A percentile compares a stretch with the other conserved stretches of the same genome.
Conservation (phyloP, 2,329 filamentous ascomycete genomes). For the Neurospora crassa region DNA sequence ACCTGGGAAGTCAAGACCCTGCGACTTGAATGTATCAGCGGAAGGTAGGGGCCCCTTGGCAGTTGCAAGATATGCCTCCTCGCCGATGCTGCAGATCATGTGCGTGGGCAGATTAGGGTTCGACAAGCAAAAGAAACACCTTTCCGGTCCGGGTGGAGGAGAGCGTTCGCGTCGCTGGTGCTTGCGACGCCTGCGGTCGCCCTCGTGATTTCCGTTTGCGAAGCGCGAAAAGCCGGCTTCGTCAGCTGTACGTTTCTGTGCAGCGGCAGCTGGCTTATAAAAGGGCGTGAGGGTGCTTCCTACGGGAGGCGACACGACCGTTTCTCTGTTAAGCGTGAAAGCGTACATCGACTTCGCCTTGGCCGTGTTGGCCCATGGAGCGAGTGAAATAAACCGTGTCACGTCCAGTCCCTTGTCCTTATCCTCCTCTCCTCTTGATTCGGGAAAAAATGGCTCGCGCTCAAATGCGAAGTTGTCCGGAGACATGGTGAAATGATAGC, state of each 20-base stretch:
- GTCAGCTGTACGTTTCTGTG: slow-evolving; percentile 49
- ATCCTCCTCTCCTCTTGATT: slow-evolving; percentile 28
- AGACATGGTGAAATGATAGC: slow-evolving; percentile 77
- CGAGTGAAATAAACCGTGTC: slow-evolving; percentile 87
- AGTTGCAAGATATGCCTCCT: slow-evolving; percentile 79
- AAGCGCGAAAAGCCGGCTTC: slow-evolving; percentile 46
- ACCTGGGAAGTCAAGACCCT: slow-evolving; percentile 63
- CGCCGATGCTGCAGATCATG: slow-evolving; percentile 81
- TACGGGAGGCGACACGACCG: slow-evolving; percentile 49
- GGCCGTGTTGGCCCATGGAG: slow-evolving; percentile 60
- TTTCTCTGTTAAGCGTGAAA: slow-evolving; percentile 60
- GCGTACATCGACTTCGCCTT: slow-evolving; percentile 80
- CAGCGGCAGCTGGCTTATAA: slow-evolving; percentile 27
- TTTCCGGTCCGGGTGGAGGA: slow-evolving; percentile 60
- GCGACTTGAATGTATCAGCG: slow-evolving; percentile 51
- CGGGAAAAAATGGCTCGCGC: slow-evolving; percentile 84
- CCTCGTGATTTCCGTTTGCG: slow-evolving; percentile 33
- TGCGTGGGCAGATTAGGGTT: slow-evolving; percentile 78
- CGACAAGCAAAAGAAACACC: slow-evolving; percentile 93
- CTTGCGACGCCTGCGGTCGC: slow-evolving; percentile 34
- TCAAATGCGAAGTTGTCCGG: slow-evolving; percentile 65
- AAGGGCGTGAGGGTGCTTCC: slow-evolving; percentile 74
- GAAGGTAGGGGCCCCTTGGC: slow-evolving; percentile 83
- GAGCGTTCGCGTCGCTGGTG: slow-evolving; percentile 29
- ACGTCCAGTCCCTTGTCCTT: slow-evolving; percentile 42